Conservation (phyloP, 345 rosid genomes). For the Syzygium oleosum region DNA sequence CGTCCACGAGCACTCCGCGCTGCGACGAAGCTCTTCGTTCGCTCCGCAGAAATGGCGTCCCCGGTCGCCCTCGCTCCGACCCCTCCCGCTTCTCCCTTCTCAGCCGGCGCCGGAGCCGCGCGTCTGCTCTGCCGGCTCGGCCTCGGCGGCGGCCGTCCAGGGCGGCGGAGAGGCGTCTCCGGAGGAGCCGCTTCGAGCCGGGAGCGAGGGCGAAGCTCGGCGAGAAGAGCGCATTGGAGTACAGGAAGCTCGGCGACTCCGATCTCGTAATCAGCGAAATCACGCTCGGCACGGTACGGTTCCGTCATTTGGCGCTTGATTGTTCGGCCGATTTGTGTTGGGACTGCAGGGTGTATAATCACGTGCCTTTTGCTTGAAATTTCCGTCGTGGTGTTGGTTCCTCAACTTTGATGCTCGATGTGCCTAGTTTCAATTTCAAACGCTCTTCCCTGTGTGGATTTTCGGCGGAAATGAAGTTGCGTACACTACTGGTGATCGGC, state of each 20-base stretch:
- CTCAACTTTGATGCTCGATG: not conserved
- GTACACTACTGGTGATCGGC: no score
- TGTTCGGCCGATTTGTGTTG: not conserved
- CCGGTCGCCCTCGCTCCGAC: not conserved
- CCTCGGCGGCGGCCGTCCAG: not conserved
- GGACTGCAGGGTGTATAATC: not conserved
- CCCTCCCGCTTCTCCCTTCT: not conserved
- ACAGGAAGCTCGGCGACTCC: slow-evolving; percentile 78
- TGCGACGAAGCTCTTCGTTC: not conserved
- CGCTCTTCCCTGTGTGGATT: not conserved
- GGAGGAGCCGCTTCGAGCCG: not conserved
- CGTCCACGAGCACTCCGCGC: no score
- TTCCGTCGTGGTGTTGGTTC: not conserved
- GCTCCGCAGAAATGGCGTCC: not conserved
- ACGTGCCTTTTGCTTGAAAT: not conserved
- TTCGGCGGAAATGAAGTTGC: no score
- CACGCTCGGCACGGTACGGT: slow-evolving; percentile 62
- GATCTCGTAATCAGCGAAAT: slow-evolving; percentile 72
- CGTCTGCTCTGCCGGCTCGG: not conserved
- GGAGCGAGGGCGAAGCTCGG: slow-evolving; percentile 25
- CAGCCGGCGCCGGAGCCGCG: not conserved
- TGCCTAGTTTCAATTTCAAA: not conserved
- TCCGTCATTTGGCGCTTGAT: not conserved
- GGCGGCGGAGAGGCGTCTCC: not conserved
- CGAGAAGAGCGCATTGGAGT: slow-evolving; percentile 45